Evolutionary conservation across 75 land plant species (phyloP).

Genomic region (Pinus taeda): DNA sequence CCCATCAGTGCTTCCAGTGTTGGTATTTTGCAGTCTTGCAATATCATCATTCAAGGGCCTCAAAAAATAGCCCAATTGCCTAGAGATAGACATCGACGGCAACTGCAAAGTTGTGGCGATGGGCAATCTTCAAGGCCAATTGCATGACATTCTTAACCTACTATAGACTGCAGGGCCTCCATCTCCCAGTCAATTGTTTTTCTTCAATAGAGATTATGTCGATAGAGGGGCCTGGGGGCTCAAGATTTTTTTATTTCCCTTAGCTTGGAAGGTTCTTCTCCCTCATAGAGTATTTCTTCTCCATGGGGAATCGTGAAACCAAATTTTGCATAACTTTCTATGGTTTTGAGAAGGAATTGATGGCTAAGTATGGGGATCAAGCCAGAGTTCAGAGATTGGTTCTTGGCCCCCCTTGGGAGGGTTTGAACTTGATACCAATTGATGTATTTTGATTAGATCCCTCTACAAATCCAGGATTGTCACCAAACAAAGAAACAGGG

Average conservation of each 20-base stretch:
- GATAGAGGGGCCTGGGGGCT: conserved; percentile 64
- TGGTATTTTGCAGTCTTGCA: too few species aligned
- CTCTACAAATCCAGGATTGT: conserved; percentile 63
- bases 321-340: conserved; percentile 84
- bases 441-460: conserved; percentile 98
- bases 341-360: conserved; percentile 93
- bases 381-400: conserved; percentile 62
- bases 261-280: conserved; percentile 76
- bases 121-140: conserved; percentile 92
- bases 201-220: too few species aligned
- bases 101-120: conserved; percentile 64
- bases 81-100: conserved; percentile 27
- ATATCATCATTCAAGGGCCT: not conserved
- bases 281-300: conserved; percentile 67
- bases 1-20: too few species aligned
- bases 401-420: conserved; percentile 90
- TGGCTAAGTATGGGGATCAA: conserved; percentile 51
- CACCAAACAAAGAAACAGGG: conserved; percentile 73
- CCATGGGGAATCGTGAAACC: conserved; percentile 95
- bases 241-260: conserved; percentile 71
- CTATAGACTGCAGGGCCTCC: conserved; percentile 69
- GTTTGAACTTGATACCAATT: conserved; percentile 73
- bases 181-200: conserved; percentile 46
- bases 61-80: conserved; percentile 85
- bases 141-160: conserved; percentile 76